Evolutionary conservation across 2,329 filamentous ascomycete genomes (phyloP), one percentile per base, ranked within the genome.

Genomic region (Orbilia oligospora): DNA sequence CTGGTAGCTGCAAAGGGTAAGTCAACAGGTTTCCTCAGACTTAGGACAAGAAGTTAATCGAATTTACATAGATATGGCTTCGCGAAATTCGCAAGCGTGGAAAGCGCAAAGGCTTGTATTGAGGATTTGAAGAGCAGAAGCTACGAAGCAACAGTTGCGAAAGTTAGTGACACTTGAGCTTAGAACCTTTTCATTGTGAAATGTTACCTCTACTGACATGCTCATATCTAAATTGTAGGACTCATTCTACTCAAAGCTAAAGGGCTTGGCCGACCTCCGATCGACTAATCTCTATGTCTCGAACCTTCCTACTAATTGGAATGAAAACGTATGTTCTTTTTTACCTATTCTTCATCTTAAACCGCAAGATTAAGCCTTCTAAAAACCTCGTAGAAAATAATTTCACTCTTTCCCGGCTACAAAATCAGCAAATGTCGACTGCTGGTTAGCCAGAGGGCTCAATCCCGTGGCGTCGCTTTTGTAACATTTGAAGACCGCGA

Each of bases 241-340:
- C 87, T 98, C 95, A 20, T 97, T 98, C 86, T 99, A 99, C 85
- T 94, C 94, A 81, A 94, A 97, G 82, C 92, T 99, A 82, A 98
- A 99, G 88, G 95, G 96, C 55, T 93, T 98, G 83, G 92, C 94
- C 71, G 95, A 99, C 83, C 92, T 92, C 66, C 83, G 85, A 49
- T 98, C 97, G 56, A 98, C 96, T 81, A 99, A 99, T 84, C 89
- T 99, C 80, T 99, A 99, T 85, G 94, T 98, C 80, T 99, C 97
- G 30, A 99, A 98, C 85, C 89, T 99, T 53, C 96, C 96, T 41
- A 94, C 95, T 85, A 90, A 91, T 80, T 90, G 97, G 88, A 97
- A 93, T 66, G 97, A 99, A 87, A 91, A 93, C 82, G 94, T 95
- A 85, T 84, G 91, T 87, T 83, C 84, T 69, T 38, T 61, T 24